Evolutionary conservation across 2,329 filamentous ascomycete species (phyloP), one percentile per base, ranked within the genome.

Genomic region (Aspergillus ruber): DNA sequence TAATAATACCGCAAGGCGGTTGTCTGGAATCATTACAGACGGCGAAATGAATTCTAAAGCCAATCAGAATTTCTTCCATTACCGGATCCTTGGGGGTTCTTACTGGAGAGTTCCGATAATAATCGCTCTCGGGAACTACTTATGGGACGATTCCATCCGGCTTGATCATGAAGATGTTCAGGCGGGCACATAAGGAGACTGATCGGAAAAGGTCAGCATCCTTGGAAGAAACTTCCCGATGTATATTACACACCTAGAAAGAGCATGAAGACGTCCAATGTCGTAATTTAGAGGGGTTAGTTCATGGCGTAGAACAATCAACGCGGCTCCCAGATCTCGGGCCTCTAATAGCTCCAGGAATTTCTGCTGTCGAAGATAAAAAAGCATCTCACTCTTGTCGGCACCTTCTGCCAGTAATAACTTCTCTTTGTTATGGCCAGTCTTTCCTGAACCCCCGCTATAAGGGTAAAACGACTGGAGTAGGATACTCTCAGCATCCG

Each of bases 11-110:
- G 89, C 88, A 40, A 98, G 75, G 6, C 93, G 84, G 65, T 93
- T 88, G 62, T 95, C 88, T 1, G 93, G 93, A 46, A 98, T 86
- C 90, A 98, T 97, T 40, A 95, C 88, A 3, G 90, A 93, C 0
- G 93, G 91, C 1, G 93, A 95, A 65, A 98, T 95, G 48, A 83
- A 95, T 74, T 79, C 87, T 91, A 57, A 15, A 50, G 15, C 6
- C 18, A 15, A 50, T 65, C 49, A 59, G 51, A 27, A 71, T 46
- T 65, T 39, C 10, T 46, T 65, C 13, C 50, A 35, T 17, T 33
- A 32, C 18, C 13, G 8, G 15, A 15, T 10, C 38, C 13, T 15
- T n/a, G 18, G 13, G 6, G 36, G 9, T 9, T 32, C 81, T 70
- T 74, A 93, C 87, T 88, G 20, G 90, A 95, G 29, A 97, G 73